These are phyloP conservation scores for Cylindrotheca closterium DNA, from an alignment of 108 stramenopile genomes.

Conservation along the genomic window DNA sequence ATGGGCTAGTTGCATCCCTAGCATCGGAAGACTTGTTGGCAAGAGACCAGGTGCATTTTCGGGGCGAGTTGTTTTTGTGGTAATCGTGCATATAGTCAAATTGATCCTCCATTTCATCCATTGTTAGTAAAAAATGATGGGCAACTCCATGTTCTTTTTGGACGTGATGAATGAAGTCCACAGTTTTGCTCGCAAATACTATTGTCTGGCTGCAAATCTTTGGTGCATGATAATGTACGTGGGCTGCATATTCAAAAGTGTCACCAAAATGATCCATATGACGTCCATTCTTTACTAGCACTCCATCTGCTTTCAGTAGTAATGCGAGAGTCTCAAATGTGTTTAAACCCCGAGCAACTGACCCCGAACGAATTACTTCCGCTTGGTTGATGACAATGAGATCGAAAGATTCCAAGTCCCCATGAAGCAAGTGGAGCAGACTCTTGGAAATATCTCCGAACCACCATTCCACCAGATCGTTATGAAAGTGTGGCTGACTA, in stretches of 20 bases:
- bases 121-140: conserved; percentile 7
- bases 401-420: conserved; percentile 61
- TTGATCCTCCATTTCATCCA: conserved; percentile 38
- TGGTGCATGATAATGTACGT: conserved; percentile 27
- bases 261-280: conserved; percentile 58
- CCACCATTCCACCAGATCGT: conserved; percentile 79
- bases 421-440: conserved; percentile 52
- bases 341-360: conserved; percentile 61
- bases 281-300: conserved; percentile 75
- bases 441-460: conserved; percentile 75
- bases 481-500: conserved; percentile 73
- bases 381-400: conserved; percentile 67
- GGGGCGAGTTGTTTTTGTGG: conserved; percentile 43
- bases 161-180: conserved; percentile 47
- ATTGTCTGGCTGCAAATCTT: conserved; percentile 62
- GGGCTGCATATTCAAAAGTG: conserved; percentile 48
- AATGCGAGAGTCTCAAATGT: conserved; percentile 60
- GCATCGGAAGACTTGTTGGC: conserved; percentile 54
- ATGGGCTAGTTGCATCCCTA: conserved; percentile 34
- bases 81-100: conserved; percentile 67
- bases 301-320: conserved; percentile 65
- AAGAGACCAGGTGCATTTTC: conserved; percentile 6
- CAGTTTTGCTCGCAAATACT: conserved; percentile 54
- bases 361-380: conserved; percentile 70
- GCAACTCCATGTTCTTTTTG: conserved; percentile 8